A percentile compares a stretch with the other conserved stretches of the same genome.
phyloP scores from a whole-genome alignment of 2,329 filamentous ascomycete genomes.

The Cadophora gregata region DNA sequence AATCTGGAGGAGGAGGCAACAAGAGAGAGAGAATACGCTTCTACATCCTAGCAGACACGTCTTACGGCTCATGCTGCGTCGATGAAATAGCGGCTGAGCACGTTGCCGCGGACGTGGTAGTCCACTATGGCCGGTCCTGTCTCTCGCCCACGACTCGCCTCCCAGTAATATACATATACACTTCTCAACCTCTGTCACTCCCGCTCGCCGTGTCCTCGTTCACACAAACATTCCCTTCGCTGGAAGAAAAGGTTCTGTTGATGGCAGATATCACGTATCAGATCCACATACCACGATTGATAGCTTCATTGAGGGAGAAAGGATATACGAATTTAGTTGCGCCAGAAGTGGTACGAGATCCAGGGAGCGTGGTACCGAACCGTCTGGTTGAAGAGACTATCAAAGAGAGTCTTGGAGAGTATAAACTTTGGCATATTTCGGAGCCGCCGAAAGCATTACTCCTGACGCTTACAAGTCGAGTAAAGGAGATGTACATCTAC shows the following conservation, averaged over 20 bases:
- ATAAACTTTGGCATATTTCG: conserved; percentile 81
- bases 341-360: conserved; percentile 78
- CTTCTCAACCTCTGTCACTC: conserved; percentile 70
- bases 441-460: conserved; percentile 83
- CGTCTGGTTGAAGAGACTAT: conserved; percentile 58
- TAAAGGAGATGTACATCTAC: conserved; percentile 79
- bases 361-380: conserved; percentile 83
- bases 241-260: conserved; percentile 69
- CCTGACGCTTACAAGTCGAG: conserved; percentile 83
- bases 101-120: conserved; percentile 84
- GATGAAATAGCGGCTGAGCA: conserved; percentile 97
- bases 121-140: conserved; percentile 94
- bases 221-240: conserved; percentile 66
- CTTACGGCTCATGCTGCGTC: conserved; percentile 95
- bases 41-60: conserved; percentile 92
- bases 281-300: conserved; percentile 70
- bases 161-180: conserved; percentile 92
- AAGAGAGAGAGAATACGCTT: conserved; percentile 52
- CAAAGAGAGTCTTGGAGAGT: conserved; percentile 52
- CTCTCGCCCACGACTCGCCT: conserved; percentile 87
- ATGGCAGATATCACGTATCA: conserved; percentile 92
- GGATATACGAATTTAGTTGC: conserved; percentile 76
- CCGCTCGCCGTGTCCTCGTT: conserved; percentile 65
- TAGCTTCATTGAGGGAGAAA: conserved; percentile 55
- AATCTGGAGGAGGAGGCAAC: conserved; percentile 3